Percentiles rank a stretch among this genome's conserved stretches.
Evolutionary conservation across 495 filamentous ascomycete species (phyloP).

Genomic region (Xylaria acuta): DNA sequence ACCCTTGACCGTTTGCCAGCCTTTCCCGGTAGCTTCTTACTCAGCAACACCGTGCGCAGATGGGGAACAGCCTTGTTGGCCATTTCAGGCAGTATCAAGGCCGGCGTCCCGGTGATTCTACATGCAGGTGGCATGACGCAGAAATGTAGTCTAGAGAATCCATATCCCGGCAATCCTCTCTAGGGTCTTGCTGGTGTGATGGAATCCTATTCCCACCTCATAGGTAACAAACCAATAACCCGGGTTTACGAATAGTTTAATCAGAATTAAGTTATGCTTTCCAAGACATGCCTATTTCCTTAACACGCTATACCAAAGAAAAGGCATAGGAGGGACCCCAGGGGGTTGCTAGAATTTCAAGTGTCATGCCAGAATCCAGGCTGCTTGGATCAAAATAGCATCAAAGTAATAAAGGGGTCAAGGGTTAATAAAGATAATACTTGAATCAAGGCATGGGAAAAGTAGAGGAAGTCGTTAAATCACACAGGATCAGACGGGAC

Average conservation of each 20-base stretch:
- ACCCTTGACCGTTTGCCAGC: not conserved
- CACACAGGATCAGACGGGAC: not conserved
- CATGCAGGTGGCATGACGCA: not conserved
- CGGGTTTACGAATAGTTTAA: not conserved
- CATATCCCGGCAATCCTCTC: not conserved
- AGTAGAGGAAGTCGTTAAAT: not conserved
- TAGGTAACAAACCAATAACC: not conserved
- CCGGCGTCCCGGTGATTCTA: not conserved
- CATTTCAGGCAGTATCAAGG: not conserved
- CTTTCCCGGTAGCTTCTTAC: not conserved
- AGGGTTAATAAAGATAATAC: not conserved
- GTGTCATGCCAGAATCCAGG: not conserved
- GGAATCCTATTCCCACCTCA: not conserved
- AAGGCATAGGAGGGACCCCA: not conserved
- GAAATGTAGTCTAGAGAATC: not conserved
- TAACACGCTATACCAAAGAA: not conserved
- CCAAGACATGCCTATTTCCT: not conserved
- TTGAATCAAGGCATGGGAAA: not conserved
- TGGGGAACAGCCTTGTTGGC: not conserved
- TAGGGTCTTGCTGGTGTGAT: not conserved
- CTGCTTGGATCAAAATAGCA: not conserved
- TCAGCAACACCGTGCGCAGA: conserved; percentile 13
- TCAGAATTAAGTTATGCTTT: not conserved
- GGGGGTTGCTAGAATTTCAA: not conserved
- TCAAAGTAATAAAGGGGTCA: not conserved